phyloP scores from a whole-genome alignment of 371 early-diverging fungal species.

The Mortierella sp. region DNA sequence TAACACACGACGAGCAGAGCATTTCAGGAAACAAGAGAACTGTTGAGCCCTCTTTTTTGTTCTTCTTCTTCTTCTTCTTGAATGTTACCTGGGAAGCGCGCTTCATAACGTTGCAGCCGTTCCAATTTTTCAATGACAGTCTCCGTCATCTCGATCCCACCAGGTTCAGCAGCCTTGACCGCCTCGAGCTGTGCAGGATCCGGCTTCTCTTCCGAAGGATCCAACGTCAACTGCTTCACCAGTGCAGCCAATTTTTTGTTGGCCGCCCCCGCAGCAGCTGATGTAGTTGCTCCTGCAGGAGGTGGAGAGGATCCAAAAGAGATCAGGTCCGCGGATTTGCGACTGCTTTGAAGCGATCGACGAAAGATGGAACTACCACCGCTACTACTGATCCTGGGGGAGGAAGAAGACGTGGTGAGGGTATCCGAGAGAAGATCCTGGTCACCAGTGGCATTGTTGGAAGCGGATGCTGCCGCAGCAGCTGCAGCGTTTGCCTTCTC shows the following conservation, averaged over 20 bases:
- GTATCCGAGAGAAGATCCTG: too few species aligned
- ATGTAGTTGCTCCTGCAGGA: background rate
- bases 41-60: conserved; percentile 23
- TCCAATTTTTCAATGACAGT: conserved; percentile 46
- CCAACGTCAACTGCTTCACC: conserved; percentile 37
- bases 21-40: too few species aligned
- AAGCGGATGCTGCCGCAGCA: conserved; percentile 20
- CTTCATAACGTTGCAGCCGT: conserved; percentile 53
- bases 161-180: conserved; percentile 39
- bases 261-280: background rate
- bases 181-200: conserved; percentile 41
- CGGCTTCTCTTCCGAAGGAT: conserved; percentile 47
- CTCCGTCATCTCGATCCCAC: conserved; percentile 36
- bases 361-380: conserved; percentile 26
- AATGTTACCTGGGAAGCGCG: conserved; percentile 52
- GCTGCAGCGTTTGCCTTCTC: conserved; percentile 11
- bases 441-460: conserved; percentile 11
- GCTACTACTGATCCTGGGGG: background rate
- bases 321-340: conserved; percentile 44
- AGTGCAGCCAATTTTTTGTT: conserved; percentile 26
- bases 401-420: too few species aligned
- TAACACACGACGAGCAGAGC: background rate
- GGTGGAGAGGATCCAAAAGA: conserved; percentile 24
- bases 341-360: conserved; percentile 28
- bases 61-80: conserved; percentile 31